Conservation (phyloP, 2,329 filamentous ascomycete species). For the Cercospora canescens region DNA sequence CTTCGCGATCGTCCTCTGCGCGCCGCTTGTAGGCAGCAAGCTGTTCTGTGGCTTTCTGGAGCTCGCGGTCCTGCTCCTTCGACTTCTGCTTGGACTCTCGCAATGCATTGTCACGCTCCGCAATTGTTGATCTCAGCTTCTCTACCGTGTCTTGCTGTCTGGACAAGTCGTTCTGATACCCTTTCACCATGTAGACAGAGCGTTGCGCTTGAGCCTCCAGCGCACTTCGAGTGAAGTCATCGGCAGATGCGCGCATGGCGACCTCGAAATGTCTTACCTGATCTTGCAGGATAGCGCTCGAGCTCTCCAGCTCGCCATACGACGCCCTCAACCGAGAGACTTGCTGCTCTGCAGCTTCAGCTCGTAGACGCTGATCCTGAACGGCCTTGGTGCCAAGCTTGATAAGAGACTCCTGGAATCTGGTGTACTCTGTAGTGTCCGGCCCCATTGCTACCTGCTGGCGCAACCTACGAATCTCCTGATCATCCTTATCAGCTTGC, state of each 20-base stretch:
- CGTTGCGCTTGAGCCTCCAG: slow-evolving; percentile 22
- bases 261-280: slow-evolving; percentile 8
- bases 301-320: slow-evolving; percentile 1
- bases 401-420: slow-evolving; percentile 5
- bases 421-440: background rate
- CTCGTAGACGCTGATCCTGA: slow-evolving; percentile 11
- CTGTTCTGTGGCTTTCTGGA: slow-evolving; percentile 4
- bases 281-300: background rate
- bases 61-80: background rate
- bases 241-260: slow-evolving; percentile 3
- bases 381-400: slow-evolving; percentile 8
- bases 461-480: slow-evolving; percentile 10
- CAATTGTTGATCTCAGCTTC: background rate
- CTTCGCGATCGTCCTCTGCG: background rate
- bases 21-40: background rate
- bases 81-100: background rate
- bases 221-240: slow-evolving; percentile 10
- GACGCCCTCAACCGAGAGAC: background rate
- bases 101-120: background rate
- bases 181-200: slow-evolving; percentile 17
- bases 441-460: slow-evolving; percentile 6
- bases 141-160: slow-evolving; percentile 7
- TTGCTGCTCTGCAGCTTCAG: background rate
- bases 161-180: slow-evolving; percentile 16
- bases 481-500: slow-evolving; percentile 2